phyloP scores from a whole-genome alignment of 495 filamentous ascomycete species.

The Parathielavia hyrcaniae region DNA sequence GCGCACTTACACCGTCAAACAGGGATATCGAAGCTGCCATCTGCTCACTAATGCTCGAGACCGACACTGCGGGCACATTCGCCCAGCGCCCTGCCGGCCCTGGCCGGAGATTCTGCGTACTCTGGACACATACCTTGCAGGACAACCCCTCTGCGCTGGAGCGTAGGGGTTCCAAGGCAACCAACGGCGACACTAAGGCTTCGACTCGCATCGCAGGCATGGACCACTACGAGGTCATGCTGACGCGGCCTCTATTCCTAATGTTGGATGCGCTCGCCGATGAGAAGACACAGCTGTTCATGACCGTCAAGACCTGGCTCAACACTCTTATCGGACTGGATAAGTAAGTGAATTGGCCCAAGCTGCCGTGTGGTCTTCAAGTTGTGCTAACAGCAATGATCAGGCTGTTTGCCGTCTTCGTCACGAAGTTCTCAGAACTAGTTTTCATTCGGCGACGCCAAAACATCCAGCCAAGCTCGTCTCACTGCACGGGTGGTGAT shows the following conservation, averaged over 20 bases:
- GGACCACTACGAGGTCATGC: slow-evolving; percentile 58
- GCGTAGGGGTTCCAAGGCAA: slow-evolving; percentile 43
- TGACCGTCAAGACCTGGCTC: slow-evolving; percentile 76
- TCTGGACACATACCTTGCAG: slow-evolving; percentile 75
- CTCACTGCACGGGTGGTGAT: slow-evolving; percentile 43
- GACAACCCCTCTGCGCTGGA: slow-evolving; percentile 47
- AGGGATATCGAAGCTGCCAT: slow-evolving; percentile 72
- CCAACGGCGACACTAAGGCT: slow-evolving; percentile 47
- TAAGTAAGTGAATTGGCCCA: slow-evolving; percentile 39
- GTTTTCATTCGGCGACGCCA: slow-evolving; percentile 45
- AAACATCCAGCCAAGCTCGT: slow-evolving; percentile 2
- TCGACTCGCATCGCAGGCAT: slow-evolving; percentile 42
- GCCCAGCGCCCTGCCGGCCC: slow-evolving; percentile 48
- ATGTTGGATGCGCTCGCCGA: slow-evolving; percentile 74
- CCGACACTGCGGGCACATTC: slow-evolving; percentile 47
- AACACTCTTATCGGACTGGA: slow-evolving; percentile 64
- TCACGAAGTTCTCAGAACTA: slow-evolving; percentile 49
- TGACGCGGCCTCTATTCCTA: slow-evolving; percentile 75
- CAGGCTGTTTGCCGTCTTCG: slow-evolving; percentile 53
- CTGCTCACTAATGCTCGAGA: slow-evolving; percentile 61
- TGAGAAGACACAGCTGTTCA: slow-evolving; percentile 64
- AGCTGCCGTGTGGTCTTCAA: neutral
- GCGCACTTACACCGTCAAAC: slow-evolving; percentile 44
- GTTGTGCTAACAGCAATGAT: slow-evolving; percentile 2
- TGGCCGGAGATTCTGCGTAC: slow-evolving; percentile 59